Percentiles rank a stretch among this genome's conserved stretches.
phyloP scores from a whole-genome alignment of 805 yeast species.

The Cyberlindnera xishuangbannaensis region DNA sequence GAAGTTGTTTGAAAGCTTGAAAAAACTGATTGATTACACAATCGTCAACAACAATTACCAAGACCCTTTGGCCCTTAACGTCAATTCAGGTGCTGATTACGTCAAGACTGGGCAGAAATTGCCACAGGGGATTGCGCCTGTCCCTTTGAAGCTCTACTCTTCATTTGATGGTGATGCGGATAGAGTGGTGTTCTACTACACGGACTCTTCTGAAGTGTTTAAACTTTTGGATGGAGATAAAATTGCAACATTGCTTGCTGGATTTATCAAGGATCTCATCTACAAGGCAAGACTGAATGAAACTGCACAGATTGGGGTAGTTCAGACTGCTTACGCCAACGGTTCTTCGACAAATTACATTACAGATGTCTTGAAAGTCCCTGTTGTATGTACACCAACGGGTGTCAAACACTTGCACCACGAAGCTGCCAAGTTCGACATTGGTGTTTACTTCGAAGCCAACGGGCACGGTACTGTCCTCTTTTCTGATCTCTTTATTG shows the following conservation, averaged over 20 bases:
- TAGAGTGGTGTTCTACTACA: slow-evolving; percentile 77
- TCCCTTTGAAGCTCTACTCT: slow-evolving; percentile 50
- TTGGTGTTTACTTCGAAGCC: slow-evolving; percentile 96
- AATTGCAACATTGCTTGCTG: slow-evolving; percentile 79
- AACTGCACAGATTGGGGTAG: slow-evolving; percentile 59
- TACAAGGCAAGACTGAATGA: slow-evolving; percentile 33
- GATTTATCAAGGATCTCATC: slow-evolving; percentile 50
- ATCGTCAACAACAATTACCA: slow-evolving; percentile 51
- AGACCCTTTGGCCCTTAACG: slow-evolving; percentile 58
- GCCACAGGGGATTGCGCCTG: slow-evolving; percentile 55
- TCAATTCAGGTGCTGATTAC: slow-evolving; percentile 88
- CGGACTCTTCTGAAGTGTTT: slow-evolving; percentile 35
- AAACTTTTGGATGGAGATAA: slow-evolving; percentile 86
- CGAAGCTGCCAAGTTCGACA: slow-evolving; percentile 74
- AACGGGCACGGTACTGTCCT: slow-evolving; percentile 98
- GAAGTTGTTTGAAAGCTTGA: slow-evolving; percentile 40
- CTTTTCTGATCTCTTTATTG: slow-evolving; percentile 52
- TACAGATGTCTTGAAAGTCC: slow-evolving; percentile 52
- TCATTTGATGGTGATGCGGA: slow-evolving; percentile 98
- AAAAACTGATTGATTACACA: slow-evolving; percentile 35
- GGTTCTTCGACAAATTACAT: slow-evolving; percentile 82
- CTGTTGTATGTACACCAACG: slow-evolving; percentile 86
- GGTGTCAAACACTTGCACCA: slow-evolving; percentile 97
- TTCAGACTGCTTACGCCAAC: slow-evolving; percentile 97
- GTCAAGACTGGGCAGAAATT: slow-evolving; percentile 84